A percentile compares a stretch with the other conserved stretches of the same genome.
Conservation (phyloP, 164 flowering plant species). For the Brasenia schreberi region DNA sequence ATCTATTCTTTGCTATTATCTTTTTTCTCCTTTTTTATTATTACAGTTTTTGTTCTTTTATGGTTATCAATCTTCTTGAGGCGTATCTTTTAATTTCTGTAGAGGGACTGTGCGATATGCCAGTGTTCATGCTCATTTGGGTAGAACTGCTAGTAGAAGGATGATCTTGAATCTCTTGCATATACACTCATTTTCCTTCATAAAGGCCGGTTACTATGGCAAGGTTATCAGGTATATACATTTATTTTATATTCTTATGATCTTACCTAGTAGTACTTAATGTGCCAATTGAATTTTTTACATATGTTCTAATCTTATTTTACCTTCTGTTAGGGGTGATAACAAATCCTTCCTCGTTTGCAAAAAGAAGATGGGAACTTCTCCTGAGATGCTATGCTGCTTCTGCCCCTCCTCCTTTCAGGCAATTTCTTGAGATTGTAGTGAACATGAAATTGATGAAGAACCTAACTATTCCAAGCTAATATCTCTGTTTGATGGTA, state of each 20-base stretch:
- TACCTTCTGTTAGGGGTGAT: constrained; percentile 44
- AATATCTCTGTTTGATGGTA: constrained; percentile 60
- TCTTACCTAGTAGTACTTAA: neutral
- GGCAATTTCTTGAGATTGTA: constrained; percentile 70
- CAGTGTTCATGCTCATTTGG: constrained; percentile 88
- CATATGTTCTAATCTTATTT: neutral
- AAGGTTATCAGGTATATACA: constrained; percentile 68
- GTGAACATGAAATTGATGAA: constrained; percentile 91
- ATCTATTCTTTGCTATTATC: neutral
- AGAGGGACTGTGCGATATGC: constrained; percentile 94
- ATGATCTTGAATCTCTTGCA: constrained; percentile 93
- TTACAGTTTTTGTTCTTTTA: constrained; percentile 2
- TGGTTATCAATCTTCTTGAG: constrained; percentile 4
- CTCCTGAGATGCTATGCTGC: constrained; percentile 75
- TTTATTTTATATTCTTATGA: neutral
- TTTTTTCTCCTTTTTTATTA: neutral
- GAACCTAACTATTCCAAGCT: constrained; percentile 78
- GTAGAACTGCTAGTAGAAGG: constrained; percentile 96
- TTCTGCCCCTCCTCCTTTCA: constrained; percentile 79
- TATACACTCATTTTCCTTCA: constrained; percentile 79
- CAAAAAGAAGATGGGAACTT: constrained; percentile 82
- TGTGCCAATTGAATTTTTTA: no score
- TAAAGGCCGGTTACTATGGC: constrained; percentile 83
- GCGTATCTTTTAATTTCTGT: neutral
- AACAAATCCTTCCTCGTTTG: constrained; percentile 83